Base-by-base conservation (phyloP, 495 filamentous ascomycete genomes). In the Trichoderma reesei region DNA sequence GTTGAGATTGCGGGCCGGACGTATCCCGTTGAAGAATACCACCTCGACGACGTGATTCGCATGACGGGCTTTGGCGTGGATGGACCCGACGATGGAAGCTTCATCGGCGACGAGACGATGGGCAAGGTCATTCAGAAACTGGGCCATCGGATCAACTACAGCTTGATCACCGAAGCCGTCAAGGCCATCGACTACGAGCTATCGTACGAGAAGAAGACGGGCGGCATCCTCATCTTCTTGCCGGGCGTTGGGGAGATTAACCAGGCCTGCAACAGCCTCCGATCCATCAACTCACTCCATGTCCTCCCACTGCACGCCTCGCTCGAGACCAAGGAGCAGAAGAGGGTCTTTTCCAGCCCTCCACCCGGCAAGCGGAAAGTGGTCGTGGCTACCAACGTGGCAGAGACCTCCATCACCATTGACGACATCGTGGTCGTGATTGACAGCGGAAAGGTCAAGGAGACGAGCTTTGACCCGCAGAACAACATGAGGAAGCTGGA, bases 391-490 rank as follows among this genome's bases (percentile, higher is more conserved):
- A 98, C 94, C 16, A 98, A 98, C 68, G 93, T 98, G 16, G 94
- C 94, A 3, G 94, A 98, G 72, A 98, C 94, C 0, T 98, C 94
- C 10, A 98, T 98, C 66, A 98, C 94, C 0, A 98, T 98, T 61
- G 90, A 94, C 64, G 94, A 98, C 69, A 88, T 98, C 41, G 92
- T 98, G 13, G 94, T 92, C 31, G 95, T 98, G 60, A 95, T 98
- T 62, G 94, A 98, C 70, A 92, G 88, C 7, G 94, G 94, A 18
- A 85, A 90, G 38, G 93, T 98, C 26, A 98, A 98, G 72, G 94
- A 98, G 75, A 98, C 92, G 0, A 92, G 88, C 68, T 98, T 92
- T 68, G 92, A 97, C 72, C 86, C 92, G 0, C 86, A 88, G 65
- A 92, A 89, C 73, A 96, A 96, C 73, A 94, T 98, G 85, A 90